phyloP scores from a whole-genome alignment of 441 rosid genomes.

The Populus tomentosa region DNA sequence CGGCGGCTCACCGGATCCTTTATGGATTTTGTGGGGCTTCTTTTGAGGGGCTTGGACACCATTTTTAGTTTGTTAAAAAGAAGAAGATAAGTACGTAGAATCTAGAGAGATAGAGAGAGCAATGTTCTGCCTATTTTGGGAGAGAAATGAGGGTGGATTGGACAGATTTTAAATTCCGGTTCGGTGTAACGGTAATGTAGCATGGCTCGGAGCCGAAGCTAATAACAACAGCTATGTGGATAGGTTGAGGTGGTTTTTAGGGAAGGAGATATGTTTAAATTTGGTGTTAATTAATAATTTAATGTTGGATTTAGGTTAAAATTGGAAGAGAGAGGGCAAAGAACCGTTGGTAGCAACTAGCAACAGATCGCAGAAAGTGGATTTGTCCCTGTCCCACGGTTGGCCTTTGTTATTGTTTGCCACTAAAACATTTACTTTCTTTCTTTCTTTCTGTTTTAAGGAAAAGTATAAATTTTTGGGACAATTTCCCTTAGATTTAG shows the following conservation, averaged over 20 bases:
- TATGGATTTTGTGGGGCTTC: slow-evolving; percentile 28
- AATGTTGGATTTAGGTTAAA: neutral
- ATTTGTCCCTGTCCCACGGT: neutral
- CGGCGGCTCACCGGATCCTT: slow-evolving; percentile 15
- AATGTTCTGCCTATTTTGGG: neutral
- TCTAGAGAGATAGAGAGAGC: neutral
- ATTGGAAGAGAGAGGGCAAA: too few relatives aligned
- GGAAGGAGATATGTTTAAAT: neutral
- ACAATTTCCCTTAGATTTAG: too few relatives aligned
- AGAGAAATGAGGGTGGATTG: neutral
- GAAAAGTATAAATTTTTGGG: too few relatives aligned
- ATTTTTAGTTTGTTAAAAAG: slow-evolving; percentile 15
- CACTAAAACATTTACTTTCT: too few relatives aligned
- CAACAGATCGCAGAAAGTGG: neutral
- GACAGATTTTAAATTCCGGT: slow-evolving; percentile 31
- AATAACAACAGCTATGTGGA: neutral
- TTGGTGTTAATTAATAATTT: neutral
- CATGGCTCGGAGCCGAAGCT: slow-evolving; percentile 45
- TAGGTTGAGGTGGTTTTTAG: neutral
- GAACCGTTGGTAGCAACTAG: too few relatives aligned
- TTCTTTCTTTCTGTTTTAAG: too few relatives aligned
- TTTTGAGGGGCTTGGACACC: slow-evolving; percentile 36
- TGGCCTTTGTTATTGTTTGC: neutral
- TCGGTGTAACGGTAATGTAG: slow-evolving; percentile 48
- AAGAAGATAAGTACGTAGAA: neutral